Evolutionary conservation across 2,329 filamentous ascomycete genomes (phyloP), one percentile per base, ranked within the genome.

Genomic region (Emydomyces testavorans): DNA sequence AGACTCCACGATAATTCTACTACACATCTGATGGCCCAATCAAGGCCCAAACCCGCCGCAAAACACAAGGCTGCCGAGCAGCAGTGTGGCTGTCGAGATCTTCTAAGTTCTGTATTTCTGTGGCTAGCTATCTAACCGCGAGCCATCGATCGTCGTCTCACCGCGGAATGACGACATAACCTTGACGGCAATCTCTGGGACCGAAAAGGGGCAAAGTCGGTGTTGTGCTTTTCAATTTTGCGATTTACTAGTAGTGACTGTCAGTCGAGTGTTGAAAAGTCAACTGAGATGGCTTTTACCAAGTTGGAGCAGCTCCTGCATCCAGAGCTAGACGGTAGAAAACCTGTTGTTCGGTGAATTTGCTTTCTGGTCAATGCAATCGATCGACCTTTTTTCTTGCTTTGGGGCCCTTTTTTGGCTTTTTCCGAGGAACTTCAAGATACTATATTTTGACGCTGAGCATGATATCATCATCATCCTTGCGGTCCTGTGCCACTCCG

Each of bases 401-500:
- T 32, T 23, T 43, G 5, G n/a, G 4, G 28, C 41, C 31, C 28
- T 35, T 44, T 21, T 15, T 7, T 36, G n/a, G 7, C 15, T 44
- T 1, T 28, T 3, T 18, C 16, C 41, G 24, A 20, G n/a, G 21
- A 20, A 2, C 29, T 26, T 7, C 26, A n/a, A n/a, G n/a, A n/a
- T n/a, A n/a, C n/a, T n/a, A n/a, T 26, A 36, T 15, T 26, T 15
- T 31, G 39, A 23, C 18, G 32, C 5, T 3, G 20, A 16, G 8
- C 21, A 46, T 46, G 43, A 46, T 37, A 37, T 46, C 43, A 46
- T 46, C 43, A 46, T 38, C 15, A 39, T 38, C 43, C 43, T 21
- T 46, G 43, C 13, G 31, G 11, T 3, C 18, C n/a, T 38, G 21
- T 46, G 43, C 28, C 4, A 24, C 18, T 18, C 21, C 24, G 10